Conservation (phyloP, 345 rosid species). For the Abelmoschus esculentus region DNA sequence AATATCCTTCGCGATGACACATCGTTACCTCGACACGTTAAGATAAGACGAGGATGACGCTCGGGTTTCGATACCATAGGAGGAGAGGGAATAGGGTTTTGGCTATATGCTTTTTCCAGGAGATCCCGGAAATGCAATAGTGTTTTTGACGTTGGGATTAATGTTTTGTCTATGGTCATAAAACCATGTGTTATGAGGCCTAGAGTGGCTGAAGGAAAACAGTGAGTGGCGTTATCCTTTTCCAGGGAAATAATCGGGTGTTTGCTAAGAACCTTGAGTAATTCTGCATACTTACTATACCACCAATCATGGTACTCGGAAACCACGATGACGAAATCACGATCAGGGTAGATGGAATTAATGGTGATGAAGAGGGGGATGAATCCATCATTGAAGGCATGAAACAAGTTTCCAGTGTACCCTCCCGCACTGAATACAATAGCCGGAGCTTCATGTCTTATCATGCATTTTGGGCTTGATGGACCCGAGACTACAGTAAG, state of each 20-base stretch:
- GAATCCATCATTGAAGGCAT: constrained; percentile 55
- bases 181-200: constrained; percentile 54
- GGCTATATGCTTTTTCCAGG: constrained; percentile 29
- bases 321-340: constrained; percentile 39
- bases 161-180: constrained; percentile 29
- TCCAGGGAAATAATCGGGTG: constrained; percentile 37
- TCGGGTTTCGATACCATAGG: not conserved
- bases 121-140: constrained; percentile 32
- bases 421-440: constrained; percentile 53
- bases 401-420: constrained; percentile 59
- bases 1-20: constrained; percentile 30
- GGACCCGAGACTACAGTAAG: constrained; percentile 21
- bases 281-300: constrained; percentile 36
- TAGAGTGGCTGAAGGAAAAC: constrained; percentile 35
- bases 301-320: constrained; percentile 43
- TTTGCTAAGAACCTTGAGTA: constrained; percentile 23
- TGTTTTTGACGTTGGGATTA: constrained; percentile 16
- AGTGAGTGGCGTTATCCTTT: constrained; percentile 32
- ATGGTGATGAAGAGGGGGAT: constrained; percentile 63
- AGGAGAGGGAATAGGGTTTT: not conserved
- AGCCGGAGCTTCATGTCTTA: constrained; percentile 39
- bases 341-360: constrained; percentile 22
- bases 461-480: constrained; percentile 16
- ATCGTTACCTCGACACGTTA: constrained; percentile 18
- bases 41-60: constrained; percentile 23